Evolutionary conservation across 495 filamentous ascomycete genomes (phyloP), one percentile per base, ranked within the genome.

Genomic region (Penicillium lagena): DNA sequence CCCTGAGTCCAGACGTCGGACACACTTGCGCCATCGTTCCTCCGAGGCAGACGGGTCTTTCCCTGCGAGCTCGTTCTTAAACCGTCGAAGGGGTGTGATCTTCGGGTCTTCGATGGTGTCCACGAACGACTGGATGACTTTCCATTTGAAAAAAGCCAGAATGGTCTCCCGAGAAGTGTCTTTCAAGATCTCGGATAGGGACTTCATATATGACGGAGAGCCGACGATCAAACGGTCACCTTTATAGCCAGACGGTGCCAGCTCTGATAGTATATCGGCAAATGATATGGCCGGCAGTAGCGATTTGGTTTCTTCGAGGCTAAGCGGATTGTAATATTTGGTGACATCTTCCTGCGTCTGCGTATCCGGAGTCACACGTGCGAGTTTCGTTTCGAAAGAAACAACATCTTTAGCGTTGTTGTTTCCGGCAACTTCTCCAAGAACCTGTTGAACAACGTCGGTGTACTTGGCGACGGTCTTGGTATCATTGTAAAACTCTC

Each of bases 1-100:
- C 6, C 72, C 74, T 13, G 63, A 54, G 55, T 86, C 82, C 6
- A 82, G 67, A 35, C 67, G 62, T 7, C 49, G 51, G 39, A 86
- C 72, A 50, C 84, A 88, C 30, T 78, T 85, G 51, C 81, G 74
- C 84, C 84, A 88, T 43, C 84, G 67, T 37, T 88, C 84, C 28
- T 80, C 66, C 27, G 66, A 70, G 1, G 82, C 76, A 40, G 85
- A 65, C 1, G 82, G 78, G 42, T 86, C 81, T 61, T 75, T 80
- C 4, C 79, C 79, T 45, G 56, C 63, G 10, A 82, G 56, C 29
- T 68, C 63, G 51, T 82, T 85, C 22, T 68, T 66, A 54, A 88
- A 85, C 36, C 70, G 70, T 22, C 55, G 67, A 27, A 81, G 74
- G 15, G 84, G 80, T 39, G 73, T 66, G 32, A 85, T 46, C 33